Evolutionary conservation across 352 stramenopile genomes (phyloP), one percentile per base, ranked within the genome.

Genomic region (Globisporangium echinulatum): DNA sequence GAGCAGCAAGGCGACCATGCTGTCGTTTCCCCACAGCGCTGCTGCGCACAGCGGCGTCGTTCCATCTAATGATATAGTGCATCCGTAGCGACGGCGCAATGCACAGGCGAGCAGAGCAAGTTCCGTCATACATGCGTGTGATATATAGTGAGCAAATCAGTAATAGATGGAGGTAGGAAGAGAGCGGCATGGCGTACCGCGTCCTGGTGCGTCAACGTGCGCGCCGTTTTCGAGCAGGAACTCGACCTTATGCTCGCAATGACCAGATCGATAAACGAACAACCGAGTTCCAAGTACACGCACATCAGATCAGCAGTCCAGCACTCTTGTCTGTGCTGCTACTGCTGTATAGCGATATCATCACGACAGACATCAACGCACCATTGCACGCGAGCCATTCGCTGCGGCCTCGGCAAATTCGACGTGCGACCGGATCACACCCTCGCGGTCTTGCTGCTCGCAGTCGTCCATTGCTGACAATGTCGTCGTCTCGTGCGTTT

Each of bases 321-420:
- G 6, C 5, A 6, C n/a, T 14, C 14, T n/a, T 9, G 17, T 13
- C 9, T 17, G 4, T 10, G 17, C 17, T n/a, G n/a, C 49, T 49
- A 3, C 25, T 33, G 25, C 25, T 33, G 25, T 33, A 33, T 33
- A 33, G 25, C 25, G 25, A 33, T 33, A 33, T 33, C 25, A 3
- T 60, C 9, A 4, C 33, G n/a, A 36, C 10, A 1, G 39, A 48
- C 25, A 33, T 33, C 25, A 17, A 53, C 17, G 5, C 58, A 80
- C 79, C 79, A 87, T 87, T 17, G 75, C 68, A 55, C 75, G 69
- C 8, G 75, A 86, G 1, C 77, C 77, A 58, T 86, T 87, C 13
- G 79, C 77, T 39, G 77, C 79, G 3, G 77, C 79, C 54, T 87
- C 77, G 5, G 79, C 79, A 52, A 88, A 71, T 52, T 87, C 72